Base-by-base conservation (phyloP, 2,329 filamentous ascomycete species). In the Pseudopyrenochaeta lycopersici region DNA sequence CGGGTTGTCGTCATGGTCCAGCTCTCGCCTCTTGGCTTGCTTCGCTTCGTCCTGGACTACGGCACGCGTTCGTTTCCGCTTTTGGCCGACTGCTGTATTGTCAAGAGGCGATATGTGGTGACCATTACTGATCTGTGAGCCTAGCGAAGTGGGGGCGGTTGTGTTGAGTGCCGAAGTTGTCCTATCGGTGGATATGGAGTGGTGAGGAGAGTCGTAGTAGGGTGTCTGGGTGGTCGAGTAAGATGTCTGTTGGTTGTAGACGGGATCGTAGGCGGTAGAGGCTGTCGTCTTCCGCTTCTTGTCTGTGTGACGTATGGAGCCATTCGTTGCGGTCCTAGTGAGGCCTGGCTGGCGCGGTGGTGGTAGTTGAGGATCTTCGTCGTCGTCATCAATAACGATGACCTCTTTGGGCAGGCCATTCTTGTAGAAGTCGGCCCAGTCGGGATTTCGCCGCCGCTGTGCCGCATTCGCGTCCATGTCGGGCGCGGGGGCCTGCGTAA, bases 141-240 rank as follows among this genome's bases (percentile, higher is more conserved):
- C 89, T 5, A 93, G 79, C 12, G 94, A 98, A 0, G 95, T 97
- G 4, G 92, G 88, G 38, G 94, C 94, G 0, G 93, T 97, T 3
- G 92, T 95, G 69, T 94, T 88, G 52, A 93, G 81, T 38, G 86
- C 85, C 14, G 91, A 95, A 29, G 90, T 90, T 12, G 91, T 96
- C 59, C 91, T 87, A 75, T 94, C 92, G 62, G 89, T 95, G 4
- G 92, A 96, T 49, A 88, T 83, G 11, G 90, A 92, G 39, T 90
- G 89, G 45, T 85, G 86, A 48, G 85, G 88, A 12, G 84, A 83
- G 58, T 88, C 84, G 66, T 89, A 87, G 57, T 87, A 85, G 45
- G 90, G 88, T 23, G 89, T 89, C 68, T 90, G 86, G 52, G 90
- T 86, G 64, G 88, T 88, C 3, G 92, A 93, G 74, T 88, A 90